Evolutionary conservation across 345 rosid genomes (phyloP), one percentile per base, ranked within the genome.

Genomic region (Brassica incana): DNA sequence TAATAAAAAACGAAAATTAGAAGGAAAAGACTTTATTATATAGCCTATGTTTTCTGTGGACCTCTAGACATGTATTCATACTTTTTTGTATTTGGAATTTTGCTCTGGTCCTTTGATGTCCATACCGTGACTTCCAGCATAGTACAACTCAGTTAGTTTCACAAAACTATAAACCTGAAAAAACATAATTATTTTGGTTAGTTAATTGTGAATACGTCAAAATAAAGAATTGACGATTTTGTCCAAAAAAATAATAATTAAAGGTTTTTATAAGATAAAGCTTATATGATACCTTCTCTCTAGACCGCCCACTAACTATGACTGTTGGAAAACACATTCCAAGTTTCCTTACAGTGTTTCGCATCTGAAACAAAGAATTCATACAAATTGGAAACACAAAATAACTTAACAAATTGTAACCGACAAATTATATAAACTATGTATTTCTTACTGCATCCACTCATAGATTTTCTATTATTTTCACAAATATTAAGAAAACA

Each of bases 111-210:
- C 97, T 81, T 85, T 90, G 65, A 95, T 95, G 88, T 95, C 99
- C 99, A 95, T 95, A n/a, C 99, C 99, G 83, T 95, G 99, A 84
- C 99, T 95, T 45, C 95, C 97, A 1, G 99, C 99, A 66, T 95
- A 95, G 67, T 92, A 91, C 33, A 95, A 88, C 77, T 77, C 99
- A 2, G 88, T 84, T 75, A 95, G 69, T 83, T 87, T 84, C 56
- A 95, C 97, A 80, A 92, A 95, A 36, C 85, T 84, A 79, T 63
- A 79, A 69, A 79, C 82, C 82, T 79, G 65, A 27, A 61, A 52
- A 43, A 59, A 40, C 58, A 73, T 30, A 32, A 66, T 16, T 8
- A 20, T 16, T 32, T 8, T 5, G 30, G 9, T 15, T 25, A 71
- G 63, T 2, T 48, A 71, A 56, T 5, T 30, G 23, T 16, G 5